Evolutionary conservation across 495 filamentous ascomycete genomes (phyloP), one percentile per base, ranked within the genome.

Genomic region (Xylaria cubensis): DNA sequence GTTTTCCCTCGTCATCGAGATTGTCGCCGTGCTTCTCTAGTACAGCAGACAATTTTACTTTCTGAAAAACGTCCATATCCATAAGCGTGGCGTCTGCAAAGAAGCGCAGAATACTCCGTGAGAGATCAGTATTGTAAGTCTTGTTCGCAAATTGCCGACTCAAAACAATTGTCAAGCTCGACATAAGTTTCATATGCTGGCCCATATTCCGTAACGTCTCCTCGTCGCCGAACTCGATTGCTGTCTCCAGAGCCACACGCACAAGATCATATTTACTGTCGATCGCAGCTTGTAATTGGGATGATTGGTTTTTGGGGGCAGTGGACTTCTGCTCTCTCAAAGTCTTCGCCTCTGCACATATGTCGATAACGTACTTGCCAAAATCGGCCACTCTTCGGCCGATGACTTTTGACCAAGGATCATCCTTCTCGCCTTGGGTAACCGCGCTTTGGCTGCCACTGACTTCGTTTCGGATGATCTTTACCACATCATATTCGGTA

Each of bases 31-130:
- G 88, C 62, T 89, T 87, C 5, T 88, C 86, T 3, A 90, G 80
- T 15, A 92, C 79, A 67, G 88, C 90, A 39, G 88, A 84, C 50
- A 96, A 83, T 74, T 94, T 95, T 24, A 89, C 89, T 69, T 87
- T 90, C 65, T 89, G 85, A 26, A 76, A 70, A 15, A 71, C 66
- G 3, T 71, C 73, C 10, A 67, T 58, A 12, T 76, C 71, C 44
- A 78, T 69, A 0, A 73, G 71, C 12, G 88, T 84, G 74, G 93
- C 92, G 12, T 84, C 84, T 0, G 87, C 81, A 72, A 95, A 83
- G 36, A 95, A 80, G 76, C 88, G 88, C 1, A 96, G 85, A 26
- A 93, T 88, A 26, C 86, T 89, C 51, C 88, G 84, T 9, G 90
- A 84, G 24, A 96, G 79, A 39, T 84, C 80, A 0, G 91, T 90